Percentiles rank a stretch among this genome's conserved stretches.
phyloP scores from a whole-genome alignment of 345 rosid genomes.

The Erucastrum elatum region DNA sequence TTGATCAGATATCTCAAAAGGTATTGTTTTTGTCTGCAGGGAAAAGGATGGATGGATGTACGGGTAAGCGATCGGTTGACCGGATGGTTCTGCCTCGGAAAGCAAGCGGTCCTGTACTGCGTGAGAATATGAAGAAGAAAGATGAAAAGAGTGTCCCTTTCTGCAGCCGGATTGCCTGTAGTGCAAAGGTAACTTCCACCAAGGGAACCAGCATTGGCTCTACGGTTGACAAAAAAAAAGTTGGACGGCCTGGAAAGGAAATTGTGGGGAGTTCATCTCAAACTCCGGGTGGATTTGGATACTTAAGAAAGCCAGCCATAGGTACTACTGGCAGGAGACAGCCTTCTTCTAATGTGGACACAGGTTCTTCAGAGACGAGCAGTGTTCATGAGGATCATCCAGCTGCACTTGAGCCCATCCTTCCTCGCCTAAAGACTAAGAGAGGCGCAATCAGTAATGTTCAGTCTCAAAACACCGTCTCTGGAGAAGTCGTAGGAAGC shows the following conservation, averaged over 20 bases:
- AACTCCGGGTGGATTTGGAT: constrained; percentile 31
- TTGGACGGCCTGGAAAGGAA: constrained; percentile 54
- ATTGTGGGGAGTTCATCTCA: constrained; percentile 68
- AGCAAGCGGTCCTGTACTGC: constrained; percentile 54
- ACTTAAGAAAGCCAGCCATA: constrained; percentile 42
- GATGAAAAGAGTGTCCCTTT: constrained; percentile 53
- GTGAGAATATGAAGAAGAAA: constrained; percentile 58
- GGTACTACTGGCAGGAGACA: constrained; percentile 40
- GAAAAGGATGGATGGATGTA: constrained; percentile 62
- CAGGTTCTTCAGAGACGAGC: constrained; percentile 66
- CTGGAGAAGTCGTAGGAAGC: constrained; percentile 48
- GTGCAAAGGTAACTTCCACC: constrained; percentile 53
- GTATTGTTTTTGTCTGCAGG: constrained; percentile 12
- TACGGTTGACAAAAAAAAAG: constrained; percentile 47
- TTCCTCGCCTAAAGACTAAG: constrained; percentile 24
- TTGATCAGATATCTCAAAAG: neutral
- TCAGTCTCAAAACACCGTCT: constrained; percentile 21
- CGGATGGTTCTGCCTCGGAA: constrained; percentile 44
- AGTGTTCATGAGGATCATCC: constrained; percentile 52
- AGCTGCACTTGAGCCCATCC: neutral
- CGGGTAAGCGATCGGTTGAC: constrained; percentile 57
- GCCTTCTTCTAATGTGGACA: constrained; percentile 45
- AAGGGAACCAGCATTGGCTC: constrained; percentile 44
- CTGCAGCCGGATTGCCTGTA: constrained; percentile 69
- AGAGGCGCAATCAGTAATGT: constrained; percentile 14